Conservation (phyloP, 371 early-diverging fungal species). For the Apophysomyces variabilis region DNA sequence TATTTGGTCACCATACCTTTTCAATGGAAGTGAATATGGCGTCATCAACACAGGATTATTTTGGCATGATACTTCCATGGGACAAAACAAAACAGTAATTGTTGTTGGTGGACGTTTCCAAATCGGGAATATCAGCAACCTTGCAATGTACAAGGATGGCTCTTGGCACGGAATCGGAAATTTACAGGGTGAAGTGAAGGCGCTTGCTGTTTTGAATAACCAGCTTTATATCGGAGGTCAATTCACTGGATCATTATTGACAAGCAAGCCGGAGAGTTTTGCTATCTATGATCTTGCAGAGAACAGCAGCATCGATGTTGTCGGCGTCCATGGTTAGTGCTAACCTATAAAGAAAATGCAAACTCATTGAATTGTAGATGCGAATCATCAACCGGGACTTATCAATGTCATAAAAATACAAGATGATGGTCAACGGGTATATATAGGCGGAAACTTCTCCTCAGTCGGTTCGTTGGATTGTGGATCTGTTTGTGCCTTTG, state of each 20-base stretch:
- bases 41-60: slow-evolving; percentile 35
- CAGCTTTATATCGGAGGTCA: slow-evolving; percentile 39
- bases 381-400: slow-evolving; percentile 25
- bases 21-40: slow-evolving; percentile 18
- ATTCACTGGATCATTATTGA: slow-evolving; percentile 26
- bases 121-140: slow-evolving; percentile 21
- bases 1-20: slow-evolving; percentile 18
- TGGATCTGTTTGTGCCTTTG: slow-evolving; percentile 44
- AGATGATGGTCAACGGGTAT: slow-evolving; percentile 41
- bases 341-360: not conserved
- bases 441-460: slow-evolving; percentile 60
- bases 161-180: slow-evolving; percentile 31
- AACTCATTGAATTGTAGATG: slow-evolving; percentile 5
- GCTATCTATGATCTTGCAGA: slow-evolving; percentile 33
- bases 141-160: slow-evolving; percentile 36
- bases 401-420: slow-evolving; percentile 48
- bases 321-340: slow-evolving; percentile 30
- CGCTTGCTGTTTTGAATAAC: slow-evolving; percentile 27
- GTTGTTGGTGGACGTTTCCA: slow-evolving; percentile 41
- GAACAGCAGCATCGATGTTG: slow-evolving; percentile 18
- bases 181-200: slow-evolving; percentile 32
- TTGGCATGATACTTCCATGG: slow-evolving; percentile 35
- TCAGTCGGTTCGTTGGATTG: slow-evolving; percentile 43
- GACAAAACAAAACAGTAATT: slow-evolving; percentile 21
- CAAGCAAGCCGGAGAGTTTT: slow-evolving; percentile 27